Evolutionary conservation across 1,139 yeast species (phyloP).

Genomic region (Tardiomyces depauwii): DNA sequence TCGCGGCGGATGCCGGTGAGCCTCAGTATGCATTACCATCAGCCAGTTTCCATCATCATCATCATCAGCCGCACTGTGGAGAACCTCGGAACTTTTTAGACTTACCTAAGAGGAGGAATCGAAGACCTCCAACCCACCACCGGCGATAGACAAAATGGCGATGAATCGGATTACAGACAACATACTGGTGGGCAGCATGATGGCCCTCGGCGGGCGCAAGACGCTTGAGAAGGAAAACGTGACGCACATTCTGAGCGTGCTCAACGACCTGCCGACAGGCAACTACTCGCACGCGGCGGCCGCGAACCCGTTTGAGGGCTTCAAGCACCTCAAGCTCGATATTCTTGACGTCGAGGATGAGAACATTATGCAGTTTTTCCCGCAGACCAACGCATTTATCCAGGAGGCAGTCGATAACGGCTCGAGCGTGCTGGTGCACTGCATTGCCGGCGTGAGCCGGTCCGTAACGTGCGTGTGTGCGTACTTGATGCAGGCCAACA

Average conservation of each 20-base stretch:
- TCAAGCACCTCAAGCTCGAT: conserved; percentile 50
- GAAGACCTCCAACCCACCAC: too few species aligned
- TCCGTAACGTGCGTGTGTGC: conserved; percentile 66
- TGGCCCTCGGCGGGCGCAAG: conserved; percentile 19
- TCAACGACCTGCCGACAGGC: conserved; percentile 48
- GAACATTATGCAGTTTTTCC: conserved; percentile 52
- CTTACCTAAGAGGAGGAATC: not conserved
- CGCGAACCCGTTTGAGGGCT: conserved; percentile 31
- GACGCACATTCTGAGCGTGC: conserved; percentile 57
- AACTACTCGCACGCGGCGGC: conserved; percentile 3
- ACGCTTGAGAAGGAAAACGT: conserved; percentile 28
- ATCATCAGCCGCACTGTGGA: conserved; percentile 1
- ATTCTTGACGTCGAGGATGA: conserved; percentile 54
- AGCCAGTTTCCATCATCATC: conserved; percentile 1
- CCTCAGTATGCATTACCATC: not conserved
- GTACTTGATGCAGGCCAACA: conserved; percentile 65
- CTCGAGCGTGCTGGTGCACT: conserved; percentile 28
- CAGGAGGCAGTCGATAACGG: conserved; percentile 40
- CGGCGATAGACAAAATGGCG: conserved; percentile 12
- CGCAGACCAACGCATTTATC: conserved; percentile 53
- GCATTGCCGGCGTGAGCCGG: conserved; percentile 80
- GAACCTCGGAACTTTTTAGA: not conserved
- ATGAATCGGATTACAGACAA: conserved; percentile 23
- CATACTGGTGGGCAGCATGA: conserved; percentile 24
- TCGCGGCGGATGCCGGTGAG: too few species aligned